phyloP scores from a whole-genome alignment of 306 rosid species.

The Fagus crenata region DNA sequence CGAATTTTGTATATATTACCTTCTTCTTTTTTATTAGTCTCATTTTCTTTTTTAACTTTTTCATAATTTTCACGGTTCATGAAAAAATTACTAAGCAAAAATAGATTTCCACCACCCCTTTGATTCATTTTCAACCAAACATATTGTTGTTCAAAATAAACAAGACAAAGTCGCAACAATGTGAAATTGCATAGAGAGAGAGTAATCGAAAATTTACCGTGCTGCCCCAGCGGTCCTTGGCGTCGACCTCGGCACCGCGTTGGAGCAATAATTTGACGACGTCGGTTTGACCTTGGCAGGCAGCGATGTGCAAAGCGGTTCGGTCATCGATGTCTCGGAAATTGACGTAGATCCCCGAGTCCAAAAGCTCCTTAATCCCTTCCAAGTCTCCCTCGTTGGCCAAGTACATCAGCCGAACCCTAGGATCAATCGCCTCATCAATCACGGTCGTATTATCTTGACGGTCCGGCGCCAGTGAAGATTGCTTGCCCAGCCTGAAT shows the following conservation, averaged over 20 bases:
- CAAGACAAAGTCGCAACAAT: no score
- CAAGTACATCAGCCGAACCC: constrained; percentile 74
- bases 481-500: no score
- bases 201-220: constrained; percentile 43
- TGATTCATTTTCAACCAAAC: no score
- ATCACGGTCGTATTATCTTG: no score
- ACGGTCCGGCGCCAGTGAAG: no score
- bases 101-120: no score
- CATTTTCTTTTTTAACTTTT: no score
- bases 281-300: constrained; percentile 68
- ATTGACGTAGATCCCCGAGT: constrained; percentile 69
- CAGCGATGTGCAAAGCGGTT: constrained; percentile 85
- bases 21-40: no score
- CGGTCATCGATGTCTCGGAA: constrained; percentile 79
- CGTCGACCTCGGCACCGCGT: constrained; percentile 63
- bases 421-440: constrained; percentile 38
- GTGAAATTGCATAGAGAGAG: no score
- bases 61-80: no score
- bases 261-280: constrained; percentile 67
- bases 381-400: constrained; percentile 82
- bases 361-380: constrained; percentile 68
- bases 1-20: no score
- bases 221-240: constrained; percentile 88
- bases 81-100: no score
- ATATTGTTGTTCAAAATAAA: not conserved